Base-by-base conservation (phyloP, 129 eudicot genomes). In the Smallanthus sonchifolius region DNA sequence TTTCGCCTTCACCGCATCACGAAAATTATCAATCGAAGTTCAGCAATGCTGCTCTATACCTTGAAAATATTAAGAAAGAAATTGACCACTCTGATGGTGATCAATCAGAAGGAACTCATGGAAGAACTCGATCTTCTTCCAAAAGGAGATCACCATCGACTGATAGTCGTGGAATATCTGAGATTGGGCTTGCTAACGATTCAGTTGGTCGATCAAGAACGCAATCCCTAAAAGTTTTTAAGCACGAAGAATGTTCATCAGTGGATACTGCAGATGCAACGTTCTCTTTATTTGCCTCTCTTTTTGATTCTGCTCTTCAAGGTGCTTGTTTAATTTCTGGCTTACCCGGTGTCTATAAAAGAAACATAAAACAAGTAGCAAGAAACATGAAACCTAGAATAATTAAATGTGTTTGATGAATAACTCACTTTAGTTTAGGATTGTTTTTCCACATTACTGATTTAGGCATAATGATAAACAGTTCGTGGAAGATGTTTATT, bases 271-370 rank as follows among this genome's bases (percentile, higher is more conserved):
- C 81, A 55, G 94, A 94, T 66, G 73, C 91, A 34, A 88, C 90
- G 11, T 84, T 83, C 74, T 35, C 84, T 54, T 52, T 85, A 37
- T 94, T 94, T 85, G 99, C 99, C 16, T 82, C 91, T 69, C 80
- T 91, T 14, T 83, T 91, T 49, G 97, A 94, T 85, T 91, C 97
- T 72, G 86, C 96, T 60, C 81, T 88, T 71, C 93, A 94, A 94
- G 99, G 99, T 94, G 69, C 61, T 49, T 85, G 75, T 35, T 24
- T 37, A 45, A 28, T 42, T 36, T 16, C 16, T 51, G 36, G 14
- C 39, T 24, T 44, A 38, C 72, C 9, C 72, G 42, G 16, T 67
- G 72, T 67, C 36, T 67, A 11, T 24, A 67, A 24, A 24, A 24
- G 30, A 24, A 24, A 24, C 30, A 24, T 24, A 24, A 24, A 24